Evolutionary conservation across 2,329 filamentous ascomycete species (phyloP), one percentile per base, ranked within the genome.

Genomic region (Myriosclerotinia duriaeana): DNA sequence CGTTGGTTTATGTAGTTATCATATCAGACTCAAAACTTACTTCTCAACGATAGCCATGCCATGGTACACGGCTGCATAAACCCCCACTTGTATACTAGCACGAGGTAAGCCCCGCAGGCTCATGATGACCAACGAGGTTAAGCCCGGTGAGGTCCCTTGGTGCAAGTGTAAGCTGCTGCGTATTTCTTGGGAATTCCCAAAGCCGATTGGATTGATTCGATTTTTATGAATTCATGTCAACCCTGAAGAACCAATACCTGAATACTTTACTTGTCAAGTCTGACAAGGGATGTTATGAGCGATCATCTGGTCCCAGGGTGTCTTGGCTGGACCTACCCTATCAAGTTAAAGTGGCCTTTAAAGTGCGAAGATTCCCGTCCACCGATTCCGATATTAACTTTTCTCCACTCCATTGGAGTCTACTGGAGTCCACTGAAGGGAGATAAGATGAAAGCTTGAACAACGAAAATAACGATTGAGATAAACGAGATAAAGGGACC

Each of bases 261-360:
- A 26, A 59, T 22, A 58, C 53, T 56, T 34, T 65, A 56, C 42
- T 59, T 42, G 40, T 42, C 54, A 58, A 53, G 54, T 52, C 53
- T 50, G 44, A 60, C 64, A 65, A 26, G 64, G 64, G 30, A 40
- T 44, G 42, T 44, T 36, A 65, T 53, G 54, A 5, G 44, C 34
- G 17, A 60, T 58, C 44, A 58, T 59, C 64, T 60, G 40, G 48
- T 38, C 26, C 36, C 22, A 46, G 40, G 46, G 63, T 26, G 42
- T 59, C n/a, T n/a, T 61, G 64, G 58, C 62, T 66, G 64, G 38
- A 66, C 64, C 58, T 66, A 30, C 64, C 50, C 30, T 20, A 53
- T 42, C 14, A 48, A 53, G 64, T 63, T 66, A 63, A 50, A 48
- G 20, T 60, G 14, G 14, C 36, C 22, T 20, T 60, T 52, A 7